Evolutionary conservation across 768 basidiomycete genomes (phyloP).

Genomic region (Tylopilus intermedius): DNA sequence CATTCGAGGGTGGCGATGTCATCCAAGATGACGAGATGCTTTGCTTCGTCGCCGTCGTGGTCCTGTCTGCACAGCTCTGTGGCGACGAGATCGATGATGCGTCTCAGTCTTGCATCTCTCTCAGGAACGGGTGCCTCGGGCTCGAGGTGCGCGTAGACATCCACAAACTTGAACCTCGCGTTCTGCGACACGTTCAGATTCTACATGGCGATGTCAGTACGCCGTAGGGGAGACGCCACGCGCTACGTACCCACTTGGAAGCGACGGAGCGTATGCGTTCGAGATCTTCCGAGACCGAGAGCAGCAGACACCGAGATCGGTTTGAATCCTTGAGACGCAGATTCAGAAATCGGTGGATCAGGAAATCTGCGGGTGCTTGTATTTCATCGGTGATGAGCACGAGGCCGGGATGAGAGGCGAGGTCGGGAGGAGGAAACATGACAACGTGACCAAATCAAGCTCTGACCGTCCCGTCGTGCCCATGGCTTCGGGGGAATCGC

Average conservation of each 20-base stretch:
- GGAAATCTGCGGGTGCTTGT: constrained; percentile 65
- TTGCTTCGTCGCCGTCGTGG: constrained; percentile 5
- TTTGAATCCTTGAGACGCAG: constrained; percentile 46
- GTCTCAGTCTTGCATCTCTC: constrained; percentile 22
- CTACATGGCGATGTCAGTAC: constrained; percentile 14
- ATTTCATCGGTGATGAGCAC: constrained; percentile 69
- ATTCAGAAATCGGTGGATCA: constrained; percentile 53
- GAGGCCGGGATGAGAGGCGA: constrained; percentile 46
- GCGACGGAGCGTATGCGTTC: constrained; percentile 60
- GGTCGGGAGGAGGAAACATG: constrained; percentile 46
- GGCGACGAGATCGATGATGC: constrained; percentile 35
- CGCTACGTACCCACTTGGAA: constrained; percentile 52
- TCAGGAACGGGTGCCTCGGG: constrained; percentile 7
- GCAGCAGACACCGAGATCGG: constrained; percentile 39
- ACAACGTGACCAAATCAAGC: constrained; percentile 20
- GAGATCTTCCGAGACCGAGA: constrained; percentile 55
- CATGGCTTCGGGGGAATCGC: constrained; percentile 30
- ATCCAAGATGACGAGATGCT: constrained; percentile 59
- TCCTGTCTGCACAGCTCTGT: constrained; percentile 16
- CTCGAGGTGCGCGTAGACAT: constrained; percentile 40
- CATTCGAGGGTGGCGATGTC: constrained; percentile 66
- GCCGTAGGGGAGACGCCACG: background rate
- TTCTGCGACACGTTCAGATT: constrained; percentile 33
- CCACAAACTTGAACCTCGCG: constrained; percentile 49
- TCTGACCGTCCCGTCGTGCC: no score